Base-by-base conservation (phyloP, 345 rosid species). In the Leavenworthia alabamica region DNA sequence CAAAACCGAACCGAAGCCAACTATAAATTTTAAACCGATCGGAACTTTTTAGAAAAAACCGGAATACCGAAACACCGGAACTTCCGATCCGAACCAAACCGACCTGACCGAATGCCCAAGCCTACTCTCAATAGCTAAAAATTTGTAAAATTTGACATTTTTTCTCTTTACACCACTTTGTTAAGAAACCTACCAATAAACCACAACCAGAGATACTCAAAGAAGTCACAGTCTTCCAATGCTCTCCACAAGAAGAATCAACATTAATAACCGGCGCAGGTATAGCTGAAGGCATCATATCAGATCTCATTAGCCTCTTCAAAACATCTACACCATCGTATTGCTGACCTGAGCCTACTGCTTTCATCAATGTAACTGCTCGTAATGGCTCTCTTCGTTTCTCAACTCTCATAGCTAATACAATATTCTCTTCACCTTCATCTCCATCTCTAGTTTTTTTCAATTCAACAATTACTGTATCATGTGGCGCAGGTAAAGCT, bases 401-500 rank as follows among this genome's bases (percentile, higher is more conserved):
- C 67, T 79, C 85, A 55, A 94, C 88, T 70, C 73, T 84, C 97
- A 94, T 88, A 46, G 43, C 77, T 15, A 87, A 76, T 14, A 64
- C 78, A 31, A 89, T 95, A 73, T 51, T 75, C 40, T 26, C n/a
- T n/a, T n/a, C n/a, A n/a, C n/a, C n/a, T n/a, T n/a, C n/a, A n/a
- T n/a, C n/a, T n/a, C n/a, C 60, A 27, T 46, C 73, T 44, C 17
- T 58, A n/a, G 0, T 39, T 40, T 19, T 65, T 17, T 31, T 81
- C 47, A 94, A 55, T 56, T 83, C 83, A 48, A 90, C 81, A 32
- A 63, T 69, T 13, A 94, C 99, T 6, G 84, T 60, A 35, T 94
- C 97, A 68, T 86, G 88, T 50, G 92, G 97, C 59, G 74, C 71
- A 10, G 99, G 99, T 66, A 88, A 68, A 48, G 96, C 94, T 60